A percentile compares a stretch with the other conserved stretches of the same genome.
phyloP scores from a whole-genome alignment of 768 basidiomycete species.

The Porphyrellus cyaneotinctus region DNA sequence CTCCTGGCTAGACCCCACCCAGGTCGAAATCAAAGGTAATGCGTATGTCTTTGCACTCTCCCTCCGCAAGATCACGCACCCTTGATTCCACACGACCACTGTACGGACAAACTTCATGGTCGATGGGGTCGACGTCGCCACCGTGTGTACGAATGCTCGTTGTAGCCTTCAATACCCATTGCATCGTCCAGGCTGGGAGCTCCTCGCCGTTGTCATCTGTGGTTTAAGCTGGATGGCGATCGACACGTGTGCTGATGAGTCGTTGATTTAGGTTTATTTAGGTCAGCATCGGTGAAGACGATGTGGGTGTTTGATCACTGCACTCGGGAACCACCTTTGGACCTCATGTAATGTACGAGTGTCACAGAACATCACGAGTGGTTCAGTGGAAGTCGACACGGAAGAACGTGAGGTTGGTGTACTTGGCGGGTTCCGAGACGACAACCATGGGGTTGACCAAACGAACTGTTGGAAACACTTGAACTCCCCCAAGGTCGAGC shows the following conservation, averaged over 20 bases:
- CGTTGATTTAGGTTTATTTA: too few species aligned
- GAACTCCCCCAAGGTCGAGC: too few species aligned
- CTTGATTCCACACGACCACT: conserved; percentile 41
- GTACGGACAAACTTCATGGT: conserved; percentile 39
- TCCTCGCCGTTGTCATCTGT: background rate
- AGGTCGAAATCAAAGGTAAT: conserved; percentile 48
- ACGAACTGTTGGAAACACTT: too few species aligned
- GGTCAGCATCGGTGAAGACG: too few species aligned
- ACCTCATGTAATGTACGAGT: too few species aligned
- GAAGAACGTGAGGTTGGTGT: too few species aligned
- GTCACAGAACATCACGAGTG: too few species aligned
- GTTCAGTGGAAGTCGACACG: too few species aligned
- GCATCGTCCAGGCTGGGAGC: conserved; percentile 24
- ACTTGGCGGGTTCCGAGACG: too few species aligned
- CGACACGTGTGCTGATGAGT: background rate
- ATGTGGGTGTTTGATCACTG: too few species aligned
- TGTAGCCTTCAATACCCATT: conserved; percentile 51
- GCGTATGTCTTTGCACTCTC: conserved; percentile 47
- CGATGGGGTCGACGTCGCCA: conserved; percentile 44
- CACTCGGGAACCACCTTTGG: too few species aligned
- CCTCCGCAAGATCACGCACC: conserved; percentile 44
- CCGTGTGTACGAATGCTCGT: conserved; percentile 50
- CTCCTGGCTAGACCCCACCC: conserved; percentile 52
- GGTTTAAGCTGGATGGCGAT: conserved; percentile 12
- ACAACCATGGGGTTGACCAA: too few species aligned